Percentiles rank a stretch among this genome's conserved stretches.
These are phyloP conservation scores for Phaseolus coccineus DNA, from an alignment of 331 rosid genomes.

Conservation along the genomic window DNA sequence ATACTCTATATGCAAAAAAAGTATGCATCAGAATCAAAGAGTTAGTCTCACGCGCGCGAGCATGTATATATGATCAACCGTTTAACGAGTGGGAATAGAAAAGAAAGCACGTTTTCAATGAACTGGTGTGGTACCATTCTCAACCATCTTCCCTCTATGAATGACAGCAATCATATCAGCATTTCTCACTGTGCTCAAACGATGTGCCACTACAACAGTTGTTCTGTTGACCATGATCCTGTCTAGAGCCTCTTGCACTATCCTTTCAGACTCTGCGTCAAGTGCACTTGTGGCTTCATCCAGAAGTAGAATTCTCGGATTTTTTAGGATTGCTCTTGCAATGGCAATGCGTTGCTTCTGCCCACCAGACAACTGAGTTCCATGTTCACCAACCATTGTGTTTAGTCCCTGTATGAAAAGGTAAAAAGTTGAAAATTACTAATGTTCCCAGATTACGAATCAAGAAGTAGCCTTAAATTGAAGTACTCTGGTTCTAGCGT, in stretches of 20 bases:
- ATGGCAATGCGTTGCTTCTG: slow-evolving; percentile 65
- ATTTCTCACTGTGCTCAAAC: slow-evolving; percentile 60
- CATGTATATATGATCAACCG: background rate
- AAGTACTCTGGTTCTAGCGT: slow-evolving; percentile 5
- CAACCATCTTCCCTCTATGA: slow-evolving; percentile 64
- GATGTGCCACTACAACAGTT: slow-evolving; percentile 62
- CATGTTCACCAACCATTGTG: slow-evolving; percentile 64
- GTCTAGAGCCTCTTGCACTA: slow-evolving; percentile 64
- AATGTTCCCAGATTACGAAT: background rate
- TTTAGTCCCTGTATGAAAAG: slow-evolving; percentile 53
- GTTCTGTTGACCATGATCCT: slow-evolving; percentile 60
- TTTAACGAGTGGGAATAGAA: background rate
- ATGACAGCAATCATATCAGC: slow-evolving; percentile 64
- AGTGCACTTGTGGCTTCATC: slow-evolving; percentile 69
- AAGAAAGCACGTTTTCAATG: background rate
- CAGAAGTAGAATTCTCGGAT: slow-evolving; percentile 58
- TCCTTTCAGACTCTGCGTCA: slow-evolving; percentile 61
- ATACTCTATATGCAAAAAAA: background rate
- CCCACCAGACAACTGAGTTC: slow-evolving; percentile 60
- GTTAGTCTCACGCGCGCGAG: background rate
- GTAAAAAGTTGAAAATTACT: slow-evolving; percentile 13
- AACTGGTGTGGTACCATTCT: slow-evolving; percentile 51
- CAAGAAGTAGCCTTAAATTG: background rate
- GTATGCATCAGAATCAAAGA: background rate
- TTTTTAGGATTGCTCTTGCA: slow-evolving; percentile 62